A percentile compares a stretch with the other conserved stretches of the same genome.
Evolutionary conservation across 1,139 yeast species (phyloP).

Genomic region (Geotrichum restrictum): DNA sequence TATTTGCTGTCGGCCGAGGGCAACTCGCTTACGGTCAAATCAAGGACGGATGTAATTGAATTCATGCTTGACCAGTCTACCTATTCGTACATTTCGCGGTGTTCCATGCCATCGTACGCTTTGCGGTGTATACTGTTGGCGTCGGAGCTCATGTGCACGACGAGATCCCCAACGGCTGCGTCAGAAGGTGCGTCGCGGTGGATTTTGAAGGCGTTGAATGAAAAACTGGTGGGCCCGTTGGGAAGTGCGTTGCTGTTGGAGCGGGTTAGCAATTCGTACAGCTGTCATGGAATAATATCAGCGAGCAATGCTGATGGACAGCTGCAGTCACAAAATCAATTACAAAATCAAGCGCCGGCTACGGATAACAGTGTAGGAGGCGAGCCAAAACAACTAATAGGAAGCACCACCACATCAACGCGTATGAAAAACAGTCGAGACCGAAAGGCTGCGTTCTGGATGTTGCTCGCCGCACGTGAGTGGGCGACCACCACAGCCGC

Average conservation of each 20-base stretch:
- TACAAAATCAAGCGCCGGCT: neutral
- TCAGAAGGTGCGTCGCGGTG: constrained; percentile 39
- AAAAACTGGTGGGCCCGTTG: constrained; percentile 38
- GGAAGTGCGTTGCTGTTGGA: constrained; percentile 49
- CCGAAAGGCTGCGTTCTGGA: constrained; percentile 79
- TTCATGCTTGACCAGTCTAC: constrained; percentile 66
- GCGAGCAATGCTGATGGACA: constrained; percentile 2
- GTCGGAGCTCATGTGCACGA: constrained; percentile 38
- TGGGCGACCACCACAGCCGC: constrained; percentile 46
- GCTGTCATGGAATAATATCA: constrained; percentile 27
- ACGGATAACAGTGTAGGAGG: neutral
- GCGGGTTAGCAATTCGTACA: constrained; percentile 46
- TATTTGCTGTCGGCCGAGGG: constrained; percentile 49
- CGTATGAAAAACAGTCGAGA: constrained; percentile 43
- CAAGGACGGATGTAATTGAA: constrained; percentile 57
- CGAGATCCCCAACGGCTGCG: constrained; percentile 33
- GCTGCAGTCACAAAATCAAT: too few species aligned
- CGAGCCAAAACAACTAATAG: neutral
- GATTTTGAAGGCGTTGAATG: constrained; percentile 39
- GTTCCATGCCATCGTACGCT: constrained; percentile 60
- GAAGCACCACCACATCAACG: constrained; percentile 5
- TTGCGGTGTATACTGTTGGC: constrained; percentile 46
- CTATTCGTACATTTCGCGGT: constrained; percentile 59
- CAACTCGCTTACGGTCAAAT: constrained; percentile 53
- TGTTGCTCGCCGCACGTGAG: constrained; percentile 67